Percentiles rank a stretch among this genome's conserved stretches.
These are phyloP conservation scores for Ophiocordyceps camponoti-leonardi DNA, from an alignment of 2,329 filamentous ascomycete species.

Conservation along the genomic window DNA sequence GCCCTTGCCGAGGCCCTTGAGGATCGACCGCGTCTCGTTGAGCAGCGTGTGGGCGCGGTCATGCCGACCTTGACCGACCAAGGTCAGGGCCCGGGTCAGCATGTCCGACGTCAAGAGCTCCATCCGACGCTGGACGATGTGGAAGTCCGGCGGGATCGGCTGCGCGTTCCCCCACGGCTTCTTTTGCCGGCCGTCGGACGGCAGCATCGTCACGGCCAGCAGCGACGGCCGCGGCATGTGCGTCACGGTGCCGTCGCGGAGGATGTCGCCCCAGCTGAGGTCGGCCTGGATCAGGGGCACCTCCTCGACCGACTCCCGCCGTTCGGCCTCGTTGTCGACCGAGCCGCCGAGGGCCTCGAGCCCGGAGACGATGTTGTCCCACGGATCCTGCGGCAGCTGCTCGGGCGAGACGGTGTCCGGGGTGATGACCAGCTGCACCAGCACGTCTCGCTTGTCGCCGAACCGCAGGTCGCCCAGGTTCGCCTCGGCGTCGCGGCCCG, in stretches of 20 bases:
- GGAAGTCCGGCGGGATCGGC: constrained; percentile 86
- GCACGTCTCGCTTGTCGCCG: constrained; percentile 82
- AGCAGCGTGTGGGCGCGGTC: constrained; percentile 86
- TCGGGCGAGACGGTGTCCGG: constrained; percentile 74
- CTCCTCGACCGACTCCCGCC: constrained; percentile 77
- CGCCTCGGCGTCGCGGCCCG: constrained; percentile 85
- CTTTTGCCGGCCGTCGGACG: constrained; percentile 44
- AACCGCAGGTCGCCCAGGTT: constrained; percentile 83
- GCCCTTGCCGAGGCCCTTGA: constrained; percentile 91
- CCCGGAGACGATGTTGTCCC: constrained; percentile 94
- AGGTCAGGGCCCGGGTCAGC: constrained; percentile 78
- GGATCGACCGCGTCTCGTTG: constrained; percentile 81
- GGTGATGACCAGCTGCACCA: constrained; percentile 84
- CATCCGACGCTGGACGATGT: constrained; percentile 92
- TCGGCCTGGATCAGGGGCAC: constrained; percentile 91
- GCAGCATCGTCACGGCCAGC: constrained; percentile 89
- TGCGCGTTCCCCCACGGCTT: constrained; percentile 50
- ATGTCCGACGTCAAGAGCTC: constrained; percentile 95
- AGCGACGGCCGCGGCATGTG: constrained; percentile 82
- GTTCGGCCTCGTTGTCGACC: constrained; percentile 70
- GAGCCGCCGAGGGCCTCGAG: constrained; percentile 83
- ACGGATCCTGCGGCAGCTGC: constrained; percentile 77
- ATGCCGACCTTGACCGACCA: constrained; percentile 82
- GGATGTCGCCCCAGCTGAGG: constrained; percentile 80
- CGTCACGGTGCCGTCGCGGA: constrained; percentile 70